phyloP scores from a whole-genome alignment of 2,329 filamentous ascomycete species.

The Scytalidium sp. region DNA sequence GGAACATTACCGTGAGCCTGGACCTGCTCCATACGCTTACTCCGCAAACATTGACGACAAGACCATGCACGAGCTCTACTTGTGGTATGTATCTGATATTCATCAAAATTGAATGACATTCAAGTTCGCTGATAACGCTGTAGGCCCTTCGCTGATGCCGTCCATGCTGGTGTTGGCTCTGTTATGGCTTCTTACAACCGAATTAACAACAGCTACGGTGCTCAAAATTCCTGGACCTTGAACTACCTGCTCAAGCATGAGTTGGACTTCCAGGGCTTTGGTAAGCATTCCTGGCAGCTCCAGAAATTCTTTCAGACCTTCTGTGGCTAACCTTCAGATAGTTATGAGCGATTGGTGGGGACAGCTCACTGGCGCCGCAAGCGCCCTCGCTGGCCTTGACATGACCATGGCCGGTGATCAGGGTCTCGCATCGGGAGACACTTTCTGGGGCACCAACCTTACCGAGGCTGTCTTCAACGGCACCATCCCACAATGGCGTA shows the following conservation, averaged over 20 bases:
- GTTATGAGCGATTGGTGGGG: slow-evolving; percentile 79
- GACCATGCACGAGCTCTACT: slow-evolving; percentile 58
- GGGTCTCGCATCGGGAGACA: slow-evolving; percentile 62
- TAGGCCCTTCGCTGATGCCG: slow-evolving; percentile 46
- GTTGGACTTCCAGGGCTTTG: slow-evolving; percentile 75
- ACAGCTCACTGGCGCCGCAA: slow-evolving; percentile 66
- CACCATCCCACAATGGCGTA: slow-evolving; percentile 79
- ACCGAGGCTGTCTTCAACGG: slow-evolving; percentile 87
- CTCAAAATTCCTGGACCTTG: slow-evolving; percentile 73
- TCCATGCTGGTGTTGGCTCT: slow-evolving; percentile 73
- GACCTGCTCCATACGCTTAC: slow-evolving; percentile 56
- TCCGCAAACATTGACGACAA: slow-evolving; percentile 63
- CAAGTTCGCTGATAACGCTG: slow-evolving; percentile 7
- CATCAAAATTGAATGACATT: not conserved
- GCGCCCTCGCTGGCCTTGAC: slow-evolving; percentile 73
- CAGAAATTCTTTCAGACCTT: not conserved
- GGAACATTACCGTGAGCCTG: slow-evolving; percentile 38
- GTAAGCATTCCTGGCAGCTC: slow-evolving; percentile 15
- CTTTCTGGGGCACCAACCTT: slow-evolving; percentile 75
- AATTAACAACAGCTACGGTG: slow-evolving; percentile 76
- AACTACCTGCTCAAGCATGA: slow-evolving; percentile 79
- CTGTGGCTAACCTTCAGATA: slow-evolving; percentile 10
- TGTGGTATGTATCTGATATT: slow-evolving; percentile 39
- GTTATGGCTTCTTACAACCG: slow-evolving; percentile 84
- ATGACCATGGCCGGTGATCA: slow-evolving; percentile 88